phyloP scores from a whole-genome alignment of 805 yeast genomes.

The Yarrowia deformans region DNA sequence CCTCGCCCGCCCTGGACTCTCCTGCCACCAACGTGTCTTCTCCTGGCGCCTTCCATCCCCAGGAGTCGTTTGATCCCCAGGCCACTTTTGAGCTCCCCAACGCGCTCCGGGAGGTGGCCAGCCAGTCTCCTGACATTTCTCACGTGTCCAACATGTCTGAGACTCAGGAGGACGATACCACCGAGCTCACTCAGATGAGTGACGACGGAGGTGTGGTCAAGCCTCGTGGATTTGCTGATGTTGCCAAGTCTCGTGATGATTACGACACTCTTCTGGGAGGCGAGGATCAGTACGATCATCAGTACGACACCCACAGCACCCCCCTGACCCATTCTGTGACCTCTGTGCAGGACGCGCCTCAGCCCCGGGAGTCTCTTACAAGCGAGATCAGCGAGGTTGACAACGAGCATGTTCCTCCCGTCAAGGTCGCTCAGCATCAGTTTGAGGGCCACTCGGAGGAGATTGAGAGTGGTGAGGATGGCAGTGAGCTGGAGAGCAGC shows the following conservation, averaged over 20 bases:
- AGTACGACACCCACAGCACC: constrained; percentile 16
- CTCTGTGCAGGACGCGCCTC: constrained; percentile 15
- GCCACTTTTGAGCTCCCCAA: constrained; percentile 27
- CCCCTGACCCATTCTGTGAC: constrained; percentile 25
- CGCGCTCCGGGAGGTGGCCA: constrained; percentile 10
- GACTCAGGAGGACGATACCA: constrained; percentile 11
- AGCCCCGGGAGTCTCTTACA: constrained; percentile 28
- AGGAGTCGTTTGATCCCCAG: constrained; percentile 21
- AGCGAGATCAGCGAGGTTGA: constrained; percentile 37
- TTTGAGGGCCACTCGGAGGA: constrained; percentile 7
- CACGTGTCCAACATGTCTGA: constrained; percentile 27
- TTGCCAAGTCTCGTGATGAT: neutral
- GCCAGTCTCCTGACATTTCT: constrained; percentile 22
- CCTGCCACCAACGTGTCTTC: constrained; percentile 9
- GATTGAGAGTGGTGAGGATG: constrained; percentile 24
- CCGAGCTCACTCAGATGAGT: constrained; percentile 21
- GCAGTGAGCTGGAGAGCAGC: constrained; percentile 7
- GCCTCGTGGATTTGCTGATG: neutral
- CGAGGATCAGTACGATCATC: neutral
- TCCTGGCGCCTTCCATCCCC: constrained; percentile 24
- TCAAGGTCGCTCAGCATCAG: constrained; percentile 6
- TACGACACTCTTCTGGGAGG: constrained; percentile 25
- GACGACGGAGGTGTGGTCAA: neutral
- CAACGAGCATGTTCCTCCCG: constrained; percentile 10
- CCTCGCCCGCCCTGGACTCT: constrained; percentile 8